Percentiles rank a stretch among this genome's conserved stretches.
Conservation (phyloP, 2,329 filamentous ascomycete genomes). For the Neonectria magnoliae region DNA sequence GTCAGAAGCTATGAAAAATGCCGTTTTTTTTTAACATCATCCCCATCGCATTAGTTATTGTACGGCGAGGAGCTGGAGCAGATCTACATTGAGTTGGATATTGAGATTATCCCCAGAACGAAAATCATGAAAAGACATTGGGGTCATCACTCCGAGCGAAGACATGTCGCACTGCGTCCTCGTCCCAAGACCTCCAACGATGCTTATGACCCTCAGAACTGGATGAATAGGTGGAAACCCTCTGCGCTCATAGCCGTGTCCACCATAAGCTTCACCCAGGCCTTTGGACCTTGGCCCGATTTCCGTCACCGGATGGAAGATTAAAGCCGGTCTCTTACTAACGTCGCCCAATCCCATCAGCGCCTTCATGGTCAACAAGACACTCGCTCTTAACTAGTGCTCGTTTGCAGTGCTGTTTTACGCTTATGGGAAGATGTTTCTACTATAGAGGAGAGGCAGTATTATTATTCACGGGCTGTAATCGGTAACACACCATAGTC, state of each 20-base stretch:
- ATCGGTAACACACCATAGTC: too few relatives aligned
- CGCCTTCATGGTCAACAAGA: constrained; percentile 18
- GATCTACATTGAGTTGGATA: too few relatives aligned
- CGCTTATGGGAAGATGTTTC: constrained; percentile 19
- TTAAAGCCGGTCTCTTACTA: constrained; percentile 3
- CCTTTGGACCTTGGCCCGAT: not conserved
- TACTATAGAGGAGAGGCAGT: constrained; percentile 13
- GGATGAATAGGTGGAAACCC: constrained; percentile 2
- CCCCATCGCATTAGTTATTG: too few relatives aligned
- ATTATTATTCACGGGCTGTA: constrained; percentile 12
- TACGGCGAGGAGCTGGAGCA: too few relatives aligned
- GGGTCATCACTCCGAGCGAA: constrained; percentile 26
- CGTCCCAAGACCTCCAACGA: constrained; percentile 21
- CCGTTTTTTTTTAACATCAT: too few relatives aligned
- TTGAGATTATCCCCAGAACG: too few relatives aligned
- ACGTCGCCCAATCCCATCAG: constrained; percentile 19
- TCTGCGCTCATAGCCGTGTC: constrained; percentile 11
- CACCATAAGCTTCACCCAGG: constrained; percentile 14
- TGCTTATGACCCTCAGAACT: constrained; percentile 12
- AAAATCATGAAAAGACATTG: too few relatives aligned
- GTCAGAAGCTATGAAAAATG: too few relatives aligned
- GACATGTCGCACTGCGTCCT: constrained; percentile 28
- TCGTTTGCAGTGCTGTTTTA: constrained; percentile 13
- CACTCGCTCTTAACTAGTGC: constrained; percentile 9
- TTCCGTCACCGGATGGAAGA: constrained; percentile 8